Evolutionary conservation across 1,139 yeast genomes (phyloP).

Genomic region (Yamadazyma atlantica): DNA sequence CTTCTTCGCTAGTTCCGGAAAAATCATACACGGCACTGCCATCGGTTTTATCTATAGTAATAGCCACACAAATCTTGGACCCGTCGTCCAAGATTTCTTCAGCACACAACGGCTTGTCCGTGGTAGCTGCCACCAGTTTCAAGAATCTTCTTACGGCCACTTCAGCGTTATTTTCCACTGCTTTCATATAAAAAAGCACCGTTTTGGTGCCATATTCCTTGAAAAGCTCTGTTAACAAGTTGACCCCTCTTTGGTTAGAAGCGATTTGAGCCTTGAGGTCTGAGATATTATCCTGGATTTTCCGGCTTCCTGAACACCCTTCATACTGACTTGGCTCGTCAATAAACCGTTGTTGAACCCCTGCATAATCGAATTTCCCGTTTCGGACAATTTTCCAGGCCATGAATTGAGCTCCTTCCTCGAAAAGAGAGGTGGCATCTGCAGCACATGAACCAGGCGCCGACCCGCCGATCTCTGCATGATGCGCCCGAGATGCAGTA

Average conservation of each 20-base stretch:
- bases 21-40: constrained; percentile 58
- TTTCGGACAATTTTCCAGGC: constrained; percentile 35
- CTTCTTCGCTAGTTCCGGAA: constrained; percentile 45
- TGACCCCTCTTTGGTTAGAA: constrained; percentile 62
- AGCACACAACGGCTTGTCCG: constrained; percentile 37
- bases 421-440: constrained; percentile 37
- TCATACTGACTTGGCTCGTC: constrained; percentile 43
- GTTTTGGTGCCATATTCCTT: constrained; percentile 48
- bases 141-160: constrained; percentile 48
- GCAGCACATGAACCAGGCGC: constrained; percentile 48
- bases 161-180: constrained; percentile 60
- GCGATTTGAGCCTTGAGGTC: constrained; percentile 67
- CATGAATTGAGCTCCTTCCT: constrained; percentile 44
- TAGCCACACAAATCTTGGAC: constrained; percentile 44
- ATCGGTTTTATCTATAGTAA: constrained; percentile 36
- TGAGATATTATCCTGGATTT: constrained; percentile 46
- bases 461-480: constrained; percentile 46
- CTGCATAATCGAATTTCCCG: constrained; percentile 41
- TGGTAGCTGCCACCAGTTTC: constrained; percentile 27
- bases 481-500: constrained; percentile 47
- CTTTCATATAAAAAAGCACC: constrained; percentile 58
- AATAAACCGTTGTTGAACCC: constrained; percentile 32
- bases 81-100: constrained; percentile 64
- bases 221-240: constrained; percentile 45
- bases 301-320: constrained; percentile 43